Evolutionary conservation across 2,329 filamentous ascomycete species (phyloP).

Genomic region (Orbilia brochopaga): DNA sequence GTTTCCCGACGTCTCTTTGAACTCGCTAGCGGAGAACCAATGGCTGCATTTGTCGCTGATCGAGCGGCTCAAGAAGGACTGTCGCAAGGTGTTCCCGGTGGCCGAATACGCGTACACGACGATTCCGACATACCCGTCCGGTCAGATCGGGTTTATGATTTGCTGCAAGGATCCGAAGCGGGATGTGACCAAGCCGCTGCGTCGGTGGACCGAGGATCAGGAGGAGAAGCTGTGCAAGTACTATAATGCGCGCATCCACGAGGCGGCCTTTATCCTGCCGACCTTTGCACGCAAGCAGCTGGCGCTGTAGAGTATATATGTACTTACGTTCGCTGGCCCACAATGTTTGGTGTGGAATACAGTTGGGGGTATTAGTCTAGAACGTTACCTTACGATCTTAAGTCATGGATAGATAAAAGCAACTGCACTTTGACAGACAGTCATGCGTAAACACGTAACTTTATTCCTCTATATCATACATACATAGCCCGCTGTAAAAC

Average conservation of each 20-base stretch:
- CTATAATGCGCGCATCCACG: conserved; percentile 97
- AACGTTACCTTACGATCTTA: conserved; percentile 17
- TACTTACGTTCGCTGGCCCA: too few species aligned
- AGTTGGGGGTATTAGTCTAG: neutral
- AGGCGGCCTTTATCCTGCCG: conserved; percentile 89
- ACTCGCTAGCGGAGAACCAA: conserved; percentile 87
- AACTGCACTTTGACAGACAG: conserved; percentile 10
- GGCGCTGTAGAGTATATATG: conserved; percentile 52
- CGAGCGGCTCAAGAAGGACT: conserved; percentile 92
- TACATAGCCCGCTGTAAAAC: too few species aligned
- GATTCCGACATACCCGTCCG: conserved; percentile 97
- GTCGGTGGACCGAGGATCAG: conserved; percentile 81
- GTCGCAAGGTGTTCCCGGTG: conserved; percentile 94
- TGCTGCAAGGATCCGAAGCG: conserved; percentile 91
- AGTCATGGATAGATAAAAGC: conserved; percentile 48
- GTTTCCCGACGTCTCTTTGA: conserved; percentile 9
- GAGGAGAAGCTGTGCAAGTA: conserved; percentile 93
- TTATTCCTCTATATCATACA: too few species aligned
- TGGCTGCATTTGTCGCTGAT: conserved; percentile 97
- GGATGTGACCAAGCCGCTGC: conserved; percentile 83
- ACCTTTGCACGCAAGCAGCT: conserved; percentile 80
- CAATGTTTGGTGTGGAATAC: too few species aligned
- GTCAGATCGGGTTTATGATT: conserved; percentile 99
- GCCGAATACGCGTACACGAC: conserved; percentile 99
- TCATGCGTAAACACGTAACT: neutral